Conservation (phyloP, 768 basidiomycete species). For the Naematelia encephala region DNA sequence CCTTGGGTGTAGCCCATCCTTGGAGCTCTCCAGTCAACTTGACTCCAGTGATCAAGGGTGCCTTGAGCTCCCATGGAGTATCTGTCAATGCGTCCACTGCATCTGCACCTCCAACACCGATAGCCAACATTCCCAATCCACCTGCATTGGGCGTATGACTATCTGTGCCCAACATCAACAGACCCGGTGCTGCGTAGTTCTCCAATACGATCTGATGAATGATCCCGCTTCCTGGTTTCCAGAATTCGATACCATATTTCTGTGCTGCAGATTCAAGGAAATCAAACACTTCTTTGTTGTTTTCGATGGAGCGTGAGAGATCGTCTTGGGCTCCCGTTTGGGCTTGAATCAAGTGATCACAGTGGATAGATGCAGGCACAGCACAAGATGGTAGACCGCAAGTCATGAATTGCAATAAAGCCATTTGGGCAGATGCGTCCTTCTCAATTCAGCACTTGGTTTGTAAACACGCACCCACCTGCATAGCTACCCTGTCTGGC, state of each 20-base stretch:
- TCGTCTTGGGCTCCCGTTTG: constrained; percentile 81
- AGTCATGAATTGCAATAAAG: constrained; percentile 94
- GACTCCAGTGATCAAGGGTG: constrained; percentile 74
- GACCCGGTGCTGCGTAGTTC: constrained; percentile 92
- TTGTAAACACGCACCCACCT: constrained; percentile 76
- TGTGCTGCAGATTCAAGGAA: constrained; percentile 82
- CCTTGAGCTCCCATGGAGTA: constrained; percentile 97
- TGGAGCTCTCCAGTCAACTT: constrained; percentile 80
- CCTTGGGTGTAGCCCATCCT: constrained; percentile 94
- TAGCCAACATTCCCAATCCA: constrained; percentile 91
- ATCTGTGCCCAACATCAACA: constrained; percentile 76
- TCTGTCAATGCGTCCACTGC: constrained; percentile 93
- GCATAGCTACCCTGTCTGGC: constrained; percentile 96
- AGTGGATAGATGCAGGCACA: constrained; percentile 76
- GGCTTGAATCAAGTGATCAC: constrained; percentile 96
- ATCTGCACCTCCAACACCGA: constrained; percentile 98
- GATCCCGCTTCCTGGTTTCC: constrained; percentile 79
- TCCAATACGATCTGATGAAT: constrained; percentile 97
- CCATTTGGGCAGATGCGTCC: constrained; percentile 56
- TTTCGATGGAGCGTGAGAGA: constrained; percentile 68
- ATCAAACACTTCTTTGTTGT: constrained; percentile 95
- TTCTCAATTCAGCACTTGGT: not conserved
- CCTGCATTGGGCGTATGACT: constrained; percentile 98
- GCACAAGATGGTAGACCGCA: constrained; percentile 78
- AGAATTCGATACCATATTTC: constrained; percentile 83